These are phyloP conservation scores for Mallotus repandus DNA, from an alignment of 441 rosid genomes.

Conservation along the genomic window DNA sequence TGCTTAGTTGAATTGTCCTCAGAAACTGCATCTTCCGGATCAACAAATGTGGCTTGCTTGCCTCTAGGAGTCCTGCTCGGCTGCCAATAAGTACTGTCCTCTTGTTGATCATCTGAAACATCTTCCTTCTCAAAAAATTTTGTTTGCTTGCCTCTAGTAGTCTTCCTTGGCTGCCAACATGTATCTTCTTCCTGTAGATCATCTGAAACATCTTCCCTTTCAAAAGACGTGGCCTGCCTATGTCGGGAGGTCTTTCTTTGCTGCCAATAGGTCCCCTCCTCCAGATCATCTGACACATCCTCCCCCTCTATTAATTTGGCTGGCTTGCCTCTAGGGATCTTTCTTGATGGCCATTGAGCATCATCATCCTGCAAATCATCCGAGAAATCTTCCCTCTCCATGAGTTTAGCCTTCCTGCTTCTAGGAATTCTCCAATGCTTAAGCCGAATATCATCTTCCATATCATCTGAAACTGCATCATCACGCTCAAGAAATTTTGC, in stretches of 20 bases:
- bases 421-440: slow-evolving; percentile 14
- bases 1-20: slow-evolving; percentile 25
- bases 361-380: slow-evolving; percentile 29
- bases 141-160: slow-evolving; percentile 20
- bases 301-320: slow-evolving; percentile 39
- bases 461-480: slow-evolving; percentile 43
- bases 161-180: slow-evolving; percentile 9
- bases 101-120: slow-evolving; percentile 29
- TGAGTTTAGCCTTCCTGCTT: slow-evolving; percentile 28
- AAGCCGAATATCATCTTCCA: slow-evolving; percentile 33
- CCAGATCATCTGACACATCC: slow-evolving; percentile 42
- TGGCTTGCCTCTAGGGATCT: slow-evolving; percentile 24
- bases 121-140: slow-evolving; percentile 29
- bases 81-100: slow-evolving; percentile 16
- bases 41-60: slow-evolving; percentile 35
- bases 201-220: slow-evolving; percentile 33
- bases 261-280: slow-evolving; percentile 21
- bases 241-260: slow-evolving; percentile 11
- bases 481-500: slow-evolving; percentile 38
- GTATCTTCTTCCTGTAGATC: slow-evolving; percentile 24
- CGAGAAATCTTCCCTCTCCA: slow-evolving; percentile 27
- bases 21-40: slow-evolving; percentile 37
- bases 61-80: slow-evolving; percentile 10
- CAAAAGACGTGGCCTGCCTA: slow-evolving; percentile 23
- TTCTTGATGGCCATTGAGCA: slow-evolving; percentile 13